Evolutionary conservation across 345 rosid species (phyloP).

Genomic region (Aurinia saxatilis): DNA sequence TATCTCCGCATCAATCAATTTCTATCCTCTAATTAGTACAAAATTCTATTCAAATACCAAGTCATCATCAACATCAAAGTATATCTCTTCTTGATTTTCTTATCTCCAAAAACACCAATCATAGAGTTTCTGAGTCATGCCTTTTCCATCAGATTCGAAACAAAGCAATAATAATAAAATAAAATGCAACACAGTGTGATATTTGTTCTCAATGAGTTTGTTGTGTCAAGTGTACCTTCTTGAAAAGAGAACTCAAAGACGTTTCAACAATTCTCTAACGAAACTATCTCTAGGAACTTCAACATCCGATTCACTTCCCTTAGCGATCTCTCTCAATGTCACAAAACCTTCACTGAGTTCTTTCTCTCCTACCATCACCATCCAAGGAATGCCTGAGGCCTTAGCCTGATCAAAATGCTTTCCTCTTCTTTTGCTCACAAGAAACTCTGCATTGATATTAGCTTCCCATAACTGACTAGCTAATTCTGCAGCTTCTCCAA

Average conservation of each 20-base stretch:
- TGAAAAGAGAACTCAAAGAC: constrained; percentile 17
- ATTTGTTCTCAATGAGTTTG: not conserved
- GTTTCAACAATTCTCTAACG: constrained; percentile 41
- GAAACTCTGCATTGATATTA: constrained; percentile 57
- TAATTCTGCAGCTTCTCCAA: constrained; percentile 52
- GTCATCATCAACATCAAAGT: not conserved
- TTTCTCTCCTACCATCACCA: constrained; percentile 58
- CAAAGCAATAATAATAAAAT: not conserved
- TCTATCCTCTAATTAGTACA: not conserved
- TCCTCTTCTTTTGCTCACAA: constrained; percentile 46
- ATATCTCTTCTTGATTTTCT: not conserved
- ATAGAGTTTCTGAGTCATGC: not conserved
- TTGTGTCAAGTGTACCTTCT: not conserved
- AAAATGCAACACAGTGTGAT: not conserved
- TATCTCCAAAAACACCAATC: not conserved
- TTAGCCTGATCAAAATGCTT: constrained; percentile 40
- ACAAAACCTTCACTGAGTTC: constrained; percentile 58
- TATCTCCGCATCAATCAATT: not conserved
- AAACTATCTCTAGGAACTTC: constrained; percentile 35
- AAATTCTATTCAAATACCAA: not conserved
- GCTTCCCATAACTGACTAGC: constrained; percentile 61
- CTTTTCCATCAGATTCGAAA: not conserved
- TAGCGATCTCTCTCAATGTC: constrained; percentile 47
- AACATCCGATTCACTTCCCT: constrained; percentile 38
- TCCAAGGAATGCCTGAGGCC: constrained; percentile 30